phyloP scores from a whole-genome alignment of 352 stramenopile genomes.

The Blastocystis sp. region DNA sequence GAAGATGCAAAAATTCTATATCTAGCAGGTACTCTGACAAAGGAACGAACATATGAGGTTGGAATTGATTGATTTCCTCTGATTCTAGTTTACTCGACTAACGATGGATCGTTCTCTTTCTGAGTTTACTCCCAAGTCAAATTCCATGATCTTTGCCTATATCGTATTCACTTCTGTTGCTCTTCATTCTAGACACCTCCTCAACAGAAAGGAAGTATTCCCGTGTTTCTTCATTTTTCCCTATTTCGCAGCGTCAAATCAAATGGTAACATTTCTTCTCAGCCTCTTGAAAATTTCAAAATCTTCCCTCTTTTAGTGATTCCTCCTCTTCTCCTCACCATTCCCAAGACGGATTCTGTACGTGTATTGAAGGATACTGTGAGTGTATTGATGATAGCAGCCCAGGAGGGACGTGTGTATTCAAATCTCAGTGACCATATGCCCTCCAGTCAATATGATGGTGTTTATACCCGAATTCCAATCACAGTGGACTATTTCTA shows the following conservation, averaged over 20 bases:
- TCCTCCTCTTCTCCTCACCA: not conserved
- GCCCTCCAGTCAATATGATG: not conserved
- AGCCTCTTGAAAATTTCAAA: not conserved
- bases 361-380: not conserved
- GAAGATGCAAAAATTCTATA: conserved; percentile 4
- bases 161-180: not conserved
- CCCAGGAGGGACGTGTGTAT: not conserved
- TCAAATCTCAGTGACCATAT: not conserved
- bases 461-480: not conserved
- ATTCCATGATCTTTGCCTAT: not conserved
- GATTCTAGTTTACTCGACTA: not conserved
- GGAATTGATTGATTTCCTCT: no score
- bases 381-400: not conserved
- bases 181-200: not conserved
- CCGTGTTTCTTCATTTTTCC: not conserved
- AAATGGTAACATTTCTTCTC: not conserved
- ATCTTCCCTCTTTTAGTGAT: not conserved
- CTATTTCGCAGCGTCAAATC: not conserved
- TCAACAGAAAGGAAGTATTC: not conserved
- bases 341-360: not conserved
- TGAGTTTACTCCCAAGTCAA: not conserved
- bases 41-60: not conserved
- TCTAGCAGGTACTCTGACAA: not conserved
- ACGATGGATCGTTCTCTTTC: not conserved
- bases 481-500: conserved; percentile 2